Conservation (phyloP, 2,329 filamentous ascomycete genomes). For the Pseudogymnoascus sp. region DNA sequence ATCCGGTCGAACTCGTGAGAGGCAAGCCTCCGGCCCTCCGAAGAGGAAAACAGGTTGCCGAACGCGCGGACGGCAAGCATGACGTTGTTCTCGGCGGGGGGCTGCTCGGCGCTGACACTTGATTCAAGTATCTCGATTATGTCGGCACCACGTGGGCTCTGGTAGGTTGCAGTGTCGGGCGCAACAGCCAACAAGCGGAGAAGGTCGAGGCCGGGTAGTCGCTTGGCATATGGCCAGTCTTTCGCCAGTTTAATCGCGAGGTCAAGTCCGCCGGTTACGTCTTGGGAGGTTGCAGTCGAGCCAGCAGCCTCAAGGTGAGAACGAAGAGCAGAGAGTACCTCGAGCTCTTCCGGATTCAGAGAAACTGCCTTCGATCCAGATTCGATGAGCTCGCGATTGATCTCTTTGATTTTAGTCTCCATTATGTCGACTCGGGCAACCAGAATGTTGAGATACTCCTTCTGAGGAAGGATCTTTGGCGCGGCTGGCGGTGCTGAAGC, state of each 20-base stretch:
- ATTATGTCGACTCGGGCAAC: constrained; percentile 65
- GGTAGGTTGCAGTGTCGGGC: constrained; percentile 55
- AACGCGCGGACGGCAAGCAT: constrained; percentile 82
- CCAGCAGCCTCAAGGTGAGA: constrained; percentile 51
- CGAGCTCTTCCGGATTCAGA: constrained; percentile 64
- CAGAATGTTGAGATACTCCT: constrained; percentile 68
- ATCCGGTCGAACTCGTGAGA: constrained; percentile 47
- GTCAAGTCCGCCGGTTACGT: constrained; percentile 48
- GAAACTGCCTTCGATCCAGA: constrained; percentile 65
- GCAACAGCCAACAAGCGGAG: constrained; percentile 72
- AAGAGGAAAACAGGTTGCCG: constrained; percentile 73
- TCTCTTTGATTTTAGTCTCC: constrained; percentile 64
- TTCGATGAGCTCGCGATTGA: constrained; percentile 66
- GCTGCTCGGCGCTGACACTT: constrained; percentile 47
- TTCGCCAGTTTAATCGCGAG: constrained; percentile 65
- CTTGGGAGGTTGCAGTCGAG: constrained; percentile 30
- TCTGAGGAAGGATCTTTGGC: constrained; percentile 65
- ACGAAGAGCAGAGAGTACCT: constrained; percentile 52
- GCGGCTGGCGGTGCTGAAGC: constrained; percentile 31
- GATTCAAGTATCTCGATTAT: constrained; percentile 53
- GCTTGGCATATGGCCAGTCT: constrained; percentile 70
- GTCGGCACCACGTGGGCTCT: constrained; percentile 43
- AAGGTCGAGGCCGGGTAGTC: constrained; percentile 78
- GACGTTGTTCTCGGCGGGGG: constrained; percentile 65
- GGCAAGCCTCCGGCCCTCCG: constrained; percentile 59